phyloP scores from a whole-genome alignment of 2,329 filamentous ascomycete species.

The Gaeumannomyces tritici region DNA sequence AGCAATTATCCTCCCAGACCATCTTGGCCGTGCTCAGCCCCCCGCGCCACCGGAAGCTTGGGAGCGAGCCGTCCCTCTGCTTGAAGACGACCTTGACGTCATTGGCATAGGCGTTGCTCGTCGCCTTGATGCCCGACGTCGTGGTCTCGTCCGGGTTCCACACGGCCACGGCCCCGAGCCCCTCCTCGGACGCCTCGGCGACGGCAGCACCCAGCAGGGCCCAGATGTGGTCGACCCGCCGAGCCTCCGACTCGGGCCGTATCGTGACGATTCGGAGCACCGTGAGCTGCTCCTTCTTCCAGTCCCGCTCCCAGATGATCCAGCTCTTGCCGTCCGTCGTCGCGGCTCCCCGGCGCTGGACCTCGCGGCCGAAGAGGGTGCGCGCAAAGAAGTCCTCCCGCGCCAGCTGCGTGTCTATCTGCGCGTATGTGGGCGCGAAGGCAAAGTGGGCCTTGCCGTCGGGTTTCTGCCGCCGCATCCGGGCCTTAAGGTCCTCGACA shows the following conservation, averaged over 20 bases:
- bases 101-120: slow-evolving; percentile 28
- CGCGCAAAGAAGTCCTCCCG: slow-evolving; percentile 18
- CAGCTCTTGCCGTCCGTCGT: slow-evolving; percentile 16
- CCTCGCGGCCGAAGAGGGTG: slow-evolving; percentile 10
- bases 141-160: slow-evolving; percentile 25
- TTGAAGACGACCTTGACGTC: slow-evolving; percentile 18
- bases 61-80: slow-evolving; percentile 21
- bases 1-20: slow-evolving; percentile 21
- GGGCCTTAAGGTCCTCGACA: slow-evolving; percentile 15
- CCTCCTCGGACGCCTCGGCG: slow-evolving; percentile 17
- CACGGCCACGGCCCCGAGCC: slow-evolving; percentile 21
- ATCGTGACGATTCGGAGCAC: slow-evolving; percentile 16
- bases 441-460: slow-evolving; percentile 21
- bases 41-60: slow-evolving; percentile 24
- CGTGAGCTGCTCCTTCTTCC: slow-evolving; percentile 18
- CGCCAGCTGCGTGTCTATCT: slow-evolving; percentile 22
- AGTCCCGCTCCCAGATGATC: slow-evolving; percentile 27
- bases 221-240: slow-evolving; percentile 15
- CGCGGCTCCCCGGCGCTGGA: slow-evolving; percentile 13
- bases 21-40: slow-evolving; percentile 14
- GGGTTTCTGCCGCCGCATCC: slow-evolving; percentile 11
- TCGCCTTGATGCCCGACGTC: slow-evolving; percentile 15
- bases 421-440: slow-evolving; percentile 18
- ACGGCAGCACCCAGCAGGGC: slow-evolving; percentile 22
- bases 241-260: slow-evolving; percentile 8